Conservation (phyloP, 176 grass and related monocot species). For the Neostapfia colusana region DNA sequence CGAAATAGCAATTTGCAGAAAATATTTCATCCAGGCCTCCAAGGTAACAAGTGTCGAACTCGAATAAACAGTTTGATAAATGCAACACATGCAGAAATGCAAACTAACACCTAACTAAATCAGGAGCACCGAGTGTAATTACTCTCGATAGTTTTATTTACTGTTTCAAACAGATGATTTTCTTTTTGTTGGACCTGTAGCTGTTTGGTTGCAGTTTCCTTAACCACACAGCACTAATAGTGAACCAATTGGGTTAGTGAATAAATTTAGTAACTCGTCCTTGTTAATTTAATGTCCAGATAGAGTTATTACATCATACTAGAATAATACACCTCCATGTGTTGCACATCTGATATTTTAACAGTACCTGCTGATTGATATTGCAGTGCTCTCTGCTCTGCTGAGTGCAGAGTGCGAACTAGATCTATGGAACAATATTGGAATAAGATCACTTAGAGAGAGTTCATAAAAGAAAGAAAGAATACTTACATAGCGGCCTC, state of each 20-base stretch:
- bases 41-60: constrained; percentile 7
- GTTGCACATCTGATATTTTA: constrained; percentile 18
- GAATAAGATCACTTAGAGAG: not conserved
- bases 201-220: too few species aligned
- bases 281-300: not conserved
- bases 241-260: constrained; percentile 2
- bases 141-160: not conserved
- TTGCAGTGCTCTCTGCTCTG: not conserved
- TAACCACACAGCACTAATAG: not conserved
- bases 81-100: not conserved
- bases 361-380: not conserved
- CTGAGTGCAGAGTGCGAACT: constrained; percentile 1
- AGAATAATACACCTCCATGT: not conserved
- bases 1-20: constrained; percentile 4
- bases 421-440: not conserved
- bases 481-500: constrained; percentile 72
- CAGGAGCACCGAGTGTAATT: not conserved
- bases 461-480: not conserved
- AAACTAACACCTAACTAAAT: not conserved
- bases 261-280: not conserved
- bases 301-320: constrained; percentile 3
- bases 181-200: not conserved
- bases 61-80: not conserved
- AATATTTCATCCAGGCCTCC: not conserved
- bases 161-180: not conserved